Conservation (phyloP, 1,139 yeast genomes). For the Geotrichum macrosporum region DNA sequence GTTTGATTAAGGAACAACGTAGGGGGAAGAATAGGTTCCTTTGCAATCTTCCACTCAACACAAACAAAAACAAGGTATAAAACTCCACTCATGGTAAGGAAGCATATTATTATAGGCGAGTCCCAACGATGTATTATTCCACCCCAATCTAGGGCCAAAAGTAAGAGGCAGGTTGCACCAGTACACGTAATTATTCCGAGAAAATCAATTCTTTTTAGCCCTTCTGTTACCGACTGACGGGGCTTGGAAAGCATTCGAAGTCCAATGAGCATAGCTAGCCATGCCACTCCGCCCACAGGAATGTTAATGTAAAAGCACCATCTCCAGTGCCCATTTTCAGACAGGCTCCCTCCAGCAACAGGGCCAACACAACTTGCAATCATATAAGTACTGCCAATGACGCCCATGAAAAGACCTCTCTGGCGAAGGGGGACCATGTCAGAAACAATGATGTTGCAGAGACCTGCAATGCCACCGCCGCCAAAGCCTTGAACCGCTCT, state of each 20-base stretch:
- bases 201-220: conserved; percentile 45
- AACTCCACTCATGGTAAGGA: conserved; percentile 39
- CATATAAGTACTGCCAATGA: conserved; percentile 52
- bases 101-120: conserved; percentile 52
- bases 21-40: conserved; percentile 44
- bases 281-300: conserved; percentile 60
- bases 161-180: conserved; percentile 43
- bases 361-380: conserved; percentile 64
- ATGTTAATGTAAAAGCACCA: conserved; percentile 75
- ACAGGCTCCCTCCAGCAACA: conserved; percentile 62
- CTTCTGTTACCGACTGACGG: conserved; percentile 32
- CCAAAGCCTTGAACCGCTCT: conserved; percentile 65
- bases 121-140: conserved; percentile 47
- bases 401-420: conserved; percentile 46
- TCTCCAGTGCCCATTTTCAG: conserved; percentile 64
- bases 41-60: conserved; percentile 40
- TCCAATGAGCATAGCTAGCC: conserved; percentile 40
- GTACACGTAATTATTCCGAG: conserved; percentile 44
- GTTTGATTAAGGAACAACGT: conserved; percentile 39
- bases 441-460: conserved; percentile 53
- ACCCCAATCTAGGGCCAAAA: conserved; percentile 52
- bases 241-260: conserved; percentile 35
- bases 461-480: conserved; percentile 54
- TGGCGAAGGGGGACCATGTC: conserved; percentile 56
- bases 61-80: conserved; percentile 44